Percentiles rank a stretch among this genome's conserved stretches.
phyloP scores from a whole-genome alignment of 805 yeast genomes.

The Tetrapisispora iriomotensis region DNA sequence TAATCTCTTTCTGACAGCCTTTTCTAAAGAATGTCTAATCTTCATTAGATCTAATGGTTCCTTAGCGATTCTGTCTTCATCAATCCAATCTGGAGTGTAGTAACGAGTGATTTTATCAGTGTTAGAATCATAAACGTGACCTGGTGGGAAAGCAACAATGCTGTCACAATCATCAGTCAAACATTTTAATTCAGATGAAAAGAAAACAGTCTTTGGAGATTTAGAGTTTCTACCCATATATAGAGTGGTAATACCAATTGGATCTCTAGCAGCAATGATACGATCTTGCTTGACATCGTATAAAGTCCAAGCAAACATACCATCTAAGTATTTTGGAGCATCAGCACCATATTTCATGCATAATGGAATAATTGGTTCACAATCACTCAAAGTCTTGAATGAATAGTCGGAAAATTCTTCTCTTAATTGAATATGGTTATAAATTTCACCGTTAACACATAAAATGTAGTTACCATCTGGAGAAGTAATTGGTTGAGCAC shows the following conservation, averaged over 20 bases:
- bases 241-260: constrained; percentile 92
- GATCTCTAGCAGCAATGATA: constrained; percentile 95
- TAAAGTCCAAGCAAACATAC: constrained; percentile 94
- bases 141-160: constrained; percentile 94
- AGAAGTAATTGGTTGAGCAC: constrained; percentile 94
- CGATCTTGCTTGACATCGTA: constrained; percentile 81
- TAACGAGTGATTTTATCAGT: constrained; percentile 82
- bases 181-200: constrained; percentile 93
- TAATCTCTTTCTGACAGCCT: constrained; percentile 95
- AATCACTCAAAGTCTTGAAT: constrained; percentile 82
- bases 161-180: constrained; percentile 89
- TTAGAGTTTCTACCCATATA: constrained; percentile 80
- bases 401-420: constrained; percentile 59
- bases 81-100: constrained; percentile 93
- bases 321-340: constrained; percentile 88
- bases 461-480: constrained; percentile 62
- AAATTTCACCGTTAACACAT: constrained; percentile 96
- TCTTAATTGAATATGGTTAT: constrained; percentile 90
- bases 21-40: constrained; percentile 75
- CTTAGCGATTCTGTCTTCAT: constrained; percentile 63
- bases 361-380: constrained; percentile 95
- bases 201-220: constrained; percentile 68
- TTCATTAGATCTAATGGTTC: constrained; percentile 61
- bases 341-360: constrained; percentile 79
- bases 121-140: constrained; percentile 88